A percentile compares a stretch with the other conserved stretches of the same genome.
Conservation (phyloP, 352 stramenopile genomes). For the Peronosclerospora sorghi region DNA sequence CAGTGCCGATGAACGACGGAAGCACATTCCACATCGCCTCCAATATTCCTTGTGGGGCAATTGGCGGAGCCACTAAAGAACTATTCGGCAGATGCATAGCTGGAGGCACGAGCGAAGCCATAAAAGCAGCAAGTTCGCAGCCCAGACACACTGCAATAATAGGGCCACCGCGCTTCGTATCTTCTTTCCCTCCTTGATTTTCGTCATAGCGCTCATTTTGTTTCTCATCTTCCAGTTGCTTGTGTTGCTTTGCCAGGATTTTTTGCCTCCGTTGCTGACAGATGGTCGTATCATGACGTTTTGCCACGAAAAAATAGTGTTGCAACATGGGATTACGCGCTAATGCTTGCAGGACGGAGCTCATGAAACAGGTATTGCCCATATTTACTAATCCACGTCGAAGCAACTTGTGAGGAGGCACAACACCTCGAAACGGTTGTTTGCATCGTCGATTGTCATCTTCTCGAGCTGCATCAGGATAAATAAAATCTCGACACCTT, state of each 20-base stretch:
- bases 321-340: constrained; percentile 61
- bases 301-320: constrained; percentile 58
- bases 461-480: constrained; percentile 18
- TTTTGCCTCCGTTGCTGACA: constrained; percentile 41
- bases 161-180: constrained; percentile 4
- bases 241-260: constrained; percentile 17
- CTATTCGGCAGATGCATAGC: constrained; percentile 2
- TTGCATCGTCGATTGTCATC: constrained; percentile 17
- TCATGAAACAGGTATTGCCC: constrained; percentile 83
- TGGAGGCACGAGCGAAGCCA: constrained; percentile 22
- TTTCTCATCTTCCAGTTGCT: constrained; percentile 9
- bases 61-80: constrained; percentile 18
- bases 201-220: constrained; percentile 1
- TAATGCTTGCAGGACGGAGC: constrained; percentile 61
- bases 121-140: constrained; percentile 45
- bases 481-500: constrained; percentile 48
- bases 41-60: constrained; percentile 49
- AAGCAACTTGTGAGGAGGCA: constrained; percentile 14
- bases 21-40: constrained; percentile 50
- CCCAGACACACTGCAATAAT: constrained; percentile 36
- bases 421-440: constrained; percentile 8
- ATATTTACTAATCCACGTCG: constrained; percentile 68
- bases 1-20: constrained; percentile 37
- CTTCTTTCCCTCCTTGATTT: constrained; percentile 1
- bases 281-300: constrained; percentile 46